Percentiles rank a stretch among this genome's conserved stretches.
Conservation (phyloP, 768 basidiomycete species). For the Coprinopsis cinerea region DNA sequence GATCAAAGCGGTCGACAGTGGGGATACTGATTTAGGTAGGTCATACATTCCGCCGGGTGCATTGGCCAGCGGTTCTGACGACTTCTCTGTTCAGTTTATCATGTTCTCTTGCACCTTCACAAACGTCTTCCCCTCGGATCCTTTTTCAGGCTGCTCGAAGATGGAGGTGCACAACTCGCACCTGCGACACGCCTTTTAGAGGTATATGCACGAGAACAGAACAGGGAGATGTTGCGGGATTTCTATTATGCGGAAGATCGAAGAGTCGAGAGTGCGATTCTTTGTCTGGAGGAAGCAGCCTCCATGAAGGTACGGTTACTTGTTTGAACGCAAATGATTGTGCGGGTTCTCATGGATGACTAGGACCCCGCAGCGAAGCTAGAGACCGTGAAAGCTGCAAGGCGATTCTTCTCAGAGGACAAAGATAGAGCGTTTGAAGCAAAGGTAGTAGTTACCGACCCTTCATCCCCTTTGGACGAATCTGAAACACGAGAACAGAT, state of each 20-base stretch:
- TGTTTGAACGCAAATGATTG: not conserved
- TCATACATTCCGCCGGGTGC: not conserved
- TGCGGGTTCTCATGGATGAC: not conserved
- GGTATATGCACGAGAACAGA: constrained; percentile 87
- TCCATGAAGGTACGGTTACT: constrained; percentile 45
- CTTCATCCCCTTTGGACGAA: not conserved
- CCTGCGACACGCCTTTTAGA: constrained; percentile 79
- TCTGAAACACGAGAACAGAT: constrained; percentile 46
- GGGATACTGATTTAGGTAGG: constrained; percentile 90
- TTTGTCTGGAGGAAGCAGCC: constrained; percentile 79
- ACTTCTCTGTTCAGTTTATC: constrained; percentile 62
- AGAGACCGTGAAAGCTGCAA: constrained; percentile 69
- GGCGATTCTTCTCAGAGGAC: constrained; percentile 93
- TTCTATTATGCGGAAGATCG: constrained; percentile 98
- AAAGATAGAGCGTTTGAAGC: constrained; percentile 89
- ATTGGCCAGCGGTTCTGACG: not conserved
- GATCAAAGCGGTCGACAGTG: constrained; percentile 87
- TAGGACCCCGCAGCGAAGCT: constrained; percentile 75
- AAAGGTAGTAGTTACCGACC: constrained; percentile 44
- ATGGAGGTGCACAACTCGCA: constrained; percentile 69
- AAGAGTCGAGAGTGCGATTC: constrained; percentile 85
- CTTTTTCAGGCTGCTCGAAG: constrained; percentile 93
- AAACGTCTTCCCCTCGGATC: constrained; percentile 78
- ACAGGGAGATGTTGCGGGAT: constrained; percentile 87
- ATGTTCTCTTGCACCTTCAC: constrained; percentile 85